Percentiles rank a stretch among this genome's conserved stretches.
Conservation (phyloP, 345 rosid species). For the Cardamine resedifolia region DNA sequence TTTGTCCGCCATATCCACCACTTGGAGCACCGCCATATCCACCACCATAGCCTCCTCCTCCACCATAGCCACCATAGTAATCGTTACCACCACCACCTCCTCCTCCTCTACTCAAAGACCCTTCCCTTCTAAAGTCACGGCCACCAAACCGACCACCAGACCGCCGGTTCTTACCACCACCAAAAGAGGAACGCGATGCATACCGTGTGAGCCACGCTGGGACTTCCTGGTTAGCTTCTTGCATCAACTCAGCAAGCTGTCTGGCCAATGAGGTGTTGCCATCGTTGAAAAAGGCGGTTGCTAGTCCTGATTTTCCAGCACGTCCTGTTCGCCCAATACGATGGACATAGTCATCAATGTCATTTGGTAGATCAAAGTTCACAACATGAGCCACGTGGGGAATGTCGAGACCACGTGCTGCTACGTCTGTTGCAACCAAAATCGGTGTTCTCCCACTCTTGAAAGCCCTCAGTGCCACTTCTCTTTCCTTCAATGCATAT, state of each 20-base stretch:
- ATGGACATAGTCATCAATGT: constrained; percentile 95
- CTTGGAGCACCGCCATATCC: constrained; percentile 38
- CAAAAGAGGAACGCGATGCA: constrained; percentile 67
- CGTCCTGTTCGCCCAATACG: constrained; percentile 98
- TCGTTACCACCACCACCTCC: constrained; percentile 48
- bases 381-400: constrained; percentile 95
- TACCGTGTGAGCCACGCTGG: constrained; percentile 89
- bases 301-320: constrained; percentile 89
- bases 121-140: constrained; percentile 79
- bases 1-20: constrained; percentile 45
- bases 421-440: constrained; percentile 95
- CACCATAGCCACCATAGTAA: constrained; percentile 33
- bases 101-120: constrained; percentile 55
- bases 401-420: constrained; percentile 80
- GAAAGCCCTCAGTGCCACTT: constrained; percentile 76
- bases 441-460: constrained; percentile 90
- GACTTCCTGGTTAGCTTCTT: constrained; percentile 93
- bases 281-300: constrained; percentile 95
- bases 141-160: constrained; percentile 87
- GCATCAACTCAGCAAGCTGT: constrained; percentile 77
- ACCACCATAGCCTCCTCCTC: constrained; percentile 49
- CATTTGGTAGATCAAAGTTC: constrained; percentile 94
- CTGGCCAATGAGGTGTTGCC: constrained; percentile 69
- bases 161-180: constrained; percentile 70
- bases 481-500: constrained; percentile 74